Evolutionary conservation across 208 protist genomes (phyloP).

Genomic region (Acanthamoeba divionensis): DNA sequence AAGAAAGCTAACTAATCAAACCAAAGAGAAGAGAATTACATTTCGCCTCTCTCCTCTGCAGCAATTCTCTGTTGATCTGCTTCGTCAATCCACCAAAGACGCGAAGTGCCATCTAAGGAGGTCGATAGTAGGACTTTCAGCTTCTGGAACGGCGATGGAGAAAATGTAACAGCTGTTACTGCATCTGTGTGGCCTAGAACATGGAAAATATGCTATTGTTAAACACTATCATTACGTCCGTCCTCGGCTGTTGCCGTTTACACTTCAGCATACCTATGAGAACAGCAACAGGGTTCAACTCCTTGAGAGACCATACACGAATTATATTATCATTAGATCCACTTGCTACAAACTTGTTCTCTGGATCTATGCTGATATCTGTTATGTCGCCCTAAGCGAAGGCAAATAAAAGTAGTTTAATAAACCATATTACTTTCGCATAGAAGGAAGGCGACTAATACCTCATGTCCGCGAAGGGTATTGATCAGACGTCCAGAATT

Average conservation of each 20-base stretch:
- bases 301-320: slow-evolving; percentile 30
- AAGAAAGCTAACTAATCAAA: too few relatives aligned
- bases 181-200: slow-evolving; percentile 36
- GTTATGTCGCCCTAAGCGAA: slow-evolving; percentile 28
- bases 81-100: slow-evolving; percentile 40
- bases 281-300: slow-evolving; percentile 25
- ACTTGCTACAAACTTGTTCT: slow-evolving; percentile 47
- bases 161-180: slow-evolving; percentile 26
- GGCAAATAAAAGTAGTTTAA: too few relatives aligned
- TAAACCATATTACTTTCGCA: too few relatives aligned
- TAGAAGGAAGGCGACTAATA: neutral
- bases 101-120: slow-evolving; percentile 9
- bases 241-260: too few relatives aligned
- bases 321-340: slow-evolving; percentile 46
- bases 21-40: too few relatives aligned
- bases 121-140: neutral
- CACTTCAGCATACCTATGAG: too few relatives aligned
- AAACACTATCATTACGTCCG: too few relatives aligned
- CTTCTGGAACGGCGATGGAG: slow-evolving; percentile 30
- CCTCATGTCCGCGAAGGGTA: slow-evolving; percentile 23
- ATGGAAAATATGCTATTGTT: too few relatives aligned
- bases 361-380: slow-evolving; percentile 51
- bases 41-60: too few relatives aligned
- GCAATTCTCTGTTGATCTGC: neutral
- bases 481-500: slow-evolving; percentile 17